These are phyloP conservation scores for Phytophthora melonis DNA, from an alignment of 352 stramenopile species.

Conservation along the genomic window DNA sequence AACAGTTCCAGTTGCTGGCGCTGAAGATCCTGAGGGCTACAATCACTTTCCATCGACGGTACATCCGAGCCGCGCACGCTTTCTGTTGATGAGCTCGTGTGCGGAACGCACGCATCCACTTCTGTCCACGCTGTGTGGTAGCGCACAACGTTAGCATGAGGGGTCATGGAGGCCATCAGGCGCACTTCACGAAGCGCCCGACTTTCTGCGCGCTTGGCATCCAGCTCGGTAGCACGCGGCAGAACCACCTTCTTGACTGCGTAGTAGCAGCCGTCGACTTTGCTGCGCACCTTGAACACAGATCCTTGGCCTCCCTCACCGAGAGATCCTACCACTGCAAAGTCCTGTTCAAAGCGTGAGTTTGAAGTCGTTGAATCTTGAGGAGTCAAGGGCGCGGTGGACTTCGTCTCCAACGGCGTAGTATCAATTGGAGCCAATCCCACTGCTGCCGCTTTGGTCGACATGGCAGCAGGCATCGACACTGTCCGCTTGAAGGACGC, in stretches of 20 bases:
- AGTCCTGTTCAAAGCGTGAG: conserved; percentile 79
- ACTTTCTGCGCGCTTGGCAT: conserved; percentile 53
- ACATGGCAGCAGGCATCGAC: conserved; percentile 33
- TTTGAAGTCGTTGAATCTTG: conserved; percentile 16
- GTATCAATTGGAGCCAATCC: conserved; percentile 29
- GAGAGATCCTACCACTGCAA: conserved; percentile 69
- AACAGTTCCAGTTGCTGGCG: conserved; percentile 43
- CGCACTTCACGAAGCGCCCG: conserved; percentile 80
- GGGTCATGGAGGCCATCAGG: conserved; percentile 76
- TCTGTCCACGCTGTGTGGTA: conserved; percentile 88
- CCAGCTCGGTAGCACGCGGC: conserved; percentile 46
- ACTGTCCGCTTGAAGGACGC: conserved; percentile 34
- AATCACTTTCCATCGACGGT: conserved; percentile 34
- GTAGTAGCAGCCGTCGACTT: conserved; percentile 76
- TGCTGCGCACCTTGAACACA: conserved; percentile 81
- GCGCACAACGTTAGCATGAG: conserved; percentile 78
- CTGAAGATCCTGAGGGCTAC: conserved; percentile 26
- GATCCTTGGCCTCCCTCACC: conserved; percentile 78
- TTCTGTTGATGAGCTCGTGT: conserved; percentile 38
- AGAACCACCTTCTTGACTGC: conserved; percentile 84
- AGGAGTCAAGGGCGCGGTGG: not conserved
- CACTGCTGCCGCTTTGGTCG: conserved; percentile 26
- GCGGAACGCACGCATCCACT: conserved; percentile 45
- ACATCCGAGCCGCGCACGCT: conserved; percentile 53
- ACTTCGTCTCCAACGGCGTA: conserved; percentile 18